Evolutionary conservation across 306 rosid genomes (phyloP).

Genomic region (Erythrophleum fordii): DNA sequence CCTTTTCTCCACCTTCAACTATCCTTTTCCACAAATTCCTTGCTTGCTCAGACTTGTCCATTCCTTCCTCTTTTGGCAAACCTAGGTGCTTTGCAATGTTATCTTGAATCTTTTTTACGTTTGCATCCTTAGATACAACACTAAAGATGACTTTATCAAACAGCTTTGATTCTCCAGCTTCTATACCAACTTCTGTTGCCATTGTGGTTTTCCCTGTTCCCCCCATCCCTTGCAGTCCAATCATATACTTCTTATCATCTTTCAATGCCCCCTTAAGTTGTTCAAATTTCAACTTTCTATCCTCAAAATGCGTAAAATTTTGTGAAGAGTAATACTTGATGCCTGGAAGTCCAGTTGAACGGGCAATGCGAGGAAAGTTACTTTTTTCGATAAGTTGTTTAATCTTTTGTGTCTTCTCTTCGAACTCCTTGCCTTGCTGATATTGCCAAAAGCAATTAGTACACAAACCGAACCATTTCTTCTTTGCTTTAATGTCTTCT

Average conservation of each 20-base stretch:
- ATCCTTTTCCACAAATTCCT: not conserved
- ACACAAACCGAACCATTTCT: not conserved
- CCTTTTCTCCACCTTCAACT: not conserved
- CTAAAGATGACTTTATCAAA: conserved; percentile 32
- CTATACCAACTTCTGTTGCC: not conserved
- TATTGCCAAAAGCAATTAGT: not conserved
- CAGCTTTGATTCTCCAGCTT: not conserved
- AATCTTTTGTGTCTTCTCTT: not conserved
- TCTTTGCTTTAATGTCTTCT: not conserved
- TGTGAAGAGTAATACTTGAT: not conserved
- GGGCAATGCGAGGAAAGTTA: not conserved
- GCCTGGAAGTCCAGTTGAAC: not conserved
- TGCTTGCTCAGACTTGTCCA: not conserved
- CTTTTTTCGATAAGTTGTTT: not conserved
- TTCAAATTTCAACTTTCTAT: not conserved
- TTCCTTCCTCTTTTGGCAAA: not conserved
- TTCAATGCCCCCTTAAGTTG: not conserved
- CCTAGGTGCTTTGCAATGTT: not conserved
- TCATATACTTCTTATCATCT: not conserved
- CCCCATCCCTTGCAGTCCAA: conserved; percentile 5
- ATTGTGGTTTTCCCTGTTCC: conserved; percentile 1
- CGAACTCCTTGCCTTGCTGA: not conserved
- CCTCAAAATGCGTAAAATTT: not conserved
- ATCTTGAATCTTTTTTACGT: conserved; percentile 20
- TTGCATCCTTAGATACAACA: not conserved